Conservation (phyloP, 345 rosid genomes). For the Salix caprea region DNA sequence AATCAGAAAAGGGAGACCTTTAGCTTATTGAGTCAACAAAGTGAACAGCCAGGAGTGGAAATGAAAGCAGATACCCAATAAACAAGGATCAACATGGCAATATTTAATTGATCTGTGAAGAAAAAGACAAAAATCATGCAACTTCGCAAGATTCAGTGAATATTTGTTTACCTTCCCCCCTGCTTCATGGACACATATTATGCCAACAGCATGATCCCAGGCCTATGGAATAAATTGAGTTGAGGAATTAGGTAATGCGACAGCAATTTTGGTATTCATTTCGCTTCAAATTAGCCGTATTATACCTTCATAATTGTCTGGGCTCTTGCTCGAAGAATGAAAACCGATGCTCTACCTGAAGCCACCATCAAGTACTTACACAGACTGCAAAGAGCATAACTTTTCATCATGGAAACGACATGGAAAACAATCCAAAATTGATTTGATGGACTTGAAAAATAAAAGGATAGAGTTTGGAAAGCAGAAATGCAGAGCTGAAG, state of each 20-base stretch:
- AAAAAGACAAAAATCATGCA: not conserved
- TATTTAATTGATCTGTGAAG: too few species aligned
- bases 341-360: constrained; percentile 63
- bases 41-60: not conserved
- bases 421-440: not conserved
- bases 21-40: not conserved
- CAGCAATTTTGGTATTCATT: not conserved
- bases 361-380: constrained; percentile 79
- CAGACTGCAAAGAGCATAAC: constrained; percentile 41
- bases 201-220: constrained; percentile 97
- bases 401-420: constrained; percentile 10
- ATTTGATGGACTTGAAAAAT: not conserved
- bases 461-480: not conserved
- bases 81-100: not conserved
- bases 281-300: not conserved
- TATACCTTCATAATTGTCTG: constrained; percentile 46
- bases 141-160: not conserved
- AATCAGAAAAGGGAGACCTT: not conserved
- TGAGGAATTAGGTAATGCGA: constrained; percentile 4
- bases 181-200: constrained; percentile 81
- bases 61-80: not conserved
- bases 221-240: constrained; percentile 37
- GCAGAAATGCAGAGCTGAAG: not conserved
- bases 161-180: constrained; percentile 69
- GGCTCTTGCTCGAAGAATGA: constrained; percentile 36